phyloP scores from a whole-genome alignment of 768 basidiomycete genomes.

The Leccinellum luteum region DNA sequence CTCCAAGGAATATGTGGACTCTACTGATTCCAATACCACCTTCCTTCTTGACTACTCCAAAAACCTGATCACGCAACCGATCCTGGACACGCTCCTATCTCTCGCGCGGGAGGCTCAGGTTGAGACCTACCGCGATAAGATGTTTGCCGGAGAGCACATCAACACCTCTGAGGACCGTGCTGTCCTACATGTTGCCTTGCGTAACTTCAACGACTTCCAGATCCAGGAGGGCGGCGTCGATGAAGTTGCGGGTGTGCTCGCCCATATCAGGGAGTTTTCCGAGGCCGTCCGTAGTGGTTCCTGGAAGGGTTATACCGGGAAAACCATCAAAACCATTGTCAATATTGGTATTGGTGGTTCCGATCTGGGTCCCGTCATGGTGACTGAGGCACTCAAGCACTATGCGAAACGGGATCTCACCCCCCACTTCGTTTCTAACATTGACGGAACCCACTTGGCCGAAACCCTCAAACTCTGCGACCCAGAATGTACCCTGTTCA shows the following conservation, averaged over 20 bases:
- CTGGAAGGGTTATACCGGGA: conserved; percentile 98
- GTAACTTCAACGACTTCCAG: conserved; percentile 73
- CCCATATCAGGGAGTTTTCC: conserved; percentile 90
- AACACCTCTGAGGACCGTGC: conserved; percentile 98
- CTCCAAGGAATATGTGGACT: conserved; percentile 70
- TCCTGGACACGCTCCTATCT: conserved; percentile 71
- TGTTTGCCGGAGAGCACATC: conserved; percentile 96
- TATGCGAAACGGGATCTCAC: conserved; percentile 89
- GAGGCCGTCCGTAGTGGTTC: conserved; percentile 79
- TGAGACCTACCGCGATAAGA: conserved; percentile 82
- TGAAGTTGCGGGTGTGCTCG: conserved; percentile 79
- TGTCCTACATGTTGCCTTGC: conserved; percentile 91
- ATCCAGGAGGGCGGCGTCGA: conserved; percentile 79
- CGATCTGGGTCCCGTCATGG: conserved; percentile 98
- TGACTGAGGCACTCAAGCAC: conserved; percentile 92
- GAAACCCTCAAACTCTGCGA: conserved; percentile 81
- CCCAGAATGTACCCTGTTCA: conserved; percentile 93
- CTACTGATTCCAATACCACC: conserved; percentile 63
- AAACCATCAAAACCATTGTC: conserved; percentile 89
- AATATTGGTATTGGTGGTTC: conserved; percentile 99
- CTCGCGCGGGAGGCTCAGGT: conserved; percentile 86
- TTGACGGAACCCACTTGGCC: conserved; percentile 96
- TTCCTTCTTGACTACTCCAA: conserved; percentile 97
- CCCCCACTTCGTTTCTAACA: conserved; percentile 92
- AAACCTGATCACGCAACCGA: conserved; percentile 86